These are phyloP conservation scores for Cenchrus purpureus DNA, from an alignment of 176 grass and related monocot genomes.

Conservation along the genomic window DNA sequence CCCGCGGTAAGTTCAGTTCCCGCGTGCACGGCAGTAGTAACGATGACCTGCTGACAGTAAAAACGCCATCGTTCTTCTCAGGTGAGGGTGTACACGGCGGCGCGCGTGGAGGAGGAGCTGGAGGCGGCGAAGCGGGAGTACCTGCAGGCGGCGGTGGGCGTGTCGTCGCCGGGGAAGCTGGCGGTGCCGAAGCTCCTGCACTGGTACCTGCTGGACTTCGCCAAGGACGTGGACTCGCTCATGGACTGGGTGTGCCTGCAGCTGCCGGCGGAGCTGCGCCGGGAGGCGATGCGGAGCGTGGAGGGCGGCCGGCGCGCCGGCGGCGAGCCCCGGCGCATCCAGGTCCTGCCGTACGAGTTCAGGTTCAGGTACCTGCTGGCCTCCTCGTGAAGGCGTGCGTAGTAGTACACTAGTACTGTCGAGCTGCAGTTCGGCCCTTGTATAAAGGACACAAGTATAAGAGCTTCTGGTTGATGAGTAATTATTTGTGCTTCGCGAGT, in stretches of 20 bases:
- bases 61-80: slow-evolving; percentile 6
- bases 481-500: not conserved
- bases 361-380: slow-evolving; percentile 88
- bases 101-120: slow-evolving; percentile 80
- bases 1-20: slow-evolving; percentile 73
- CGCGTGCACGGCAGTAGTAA: not conserved
- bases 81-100: slow-evolving; percentile 88
- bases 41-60: not conserved
- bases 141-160: slow-evolving; percentile 72
- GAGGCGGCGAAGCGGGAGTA: slow-evolving; percentile 85
- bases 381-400: slow-evolving; percentile 34
- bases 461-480: not conserved
- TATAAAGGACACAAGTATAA: not conserved
- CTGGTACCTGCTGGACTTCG: slow-evolving; percentile 89
- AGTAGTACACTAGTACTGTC: not conserved
- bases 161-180: slow-evolving; percentile 63
- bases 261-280: slow-evolving; percentile 59
- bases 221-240: slow-evolving; percentile 93
- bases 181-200: slow-evolving; percentile 91
- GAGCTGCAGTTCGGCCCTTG: not conserved
- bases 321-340: slow-evolving; percentile 39
- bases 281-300: slow-evolving; percentile 50
- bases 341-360: slow-evolving; percentile 89
- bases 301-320: slow-evolving; percentile 50
- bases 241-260: slow-evolving; percentile 99